Percentiles rank a stretch among this genome's conserved stretches.
phyloP scores from a whole-genome alignment of 106 monocot species.

The Acorus gramineus region DNA sequence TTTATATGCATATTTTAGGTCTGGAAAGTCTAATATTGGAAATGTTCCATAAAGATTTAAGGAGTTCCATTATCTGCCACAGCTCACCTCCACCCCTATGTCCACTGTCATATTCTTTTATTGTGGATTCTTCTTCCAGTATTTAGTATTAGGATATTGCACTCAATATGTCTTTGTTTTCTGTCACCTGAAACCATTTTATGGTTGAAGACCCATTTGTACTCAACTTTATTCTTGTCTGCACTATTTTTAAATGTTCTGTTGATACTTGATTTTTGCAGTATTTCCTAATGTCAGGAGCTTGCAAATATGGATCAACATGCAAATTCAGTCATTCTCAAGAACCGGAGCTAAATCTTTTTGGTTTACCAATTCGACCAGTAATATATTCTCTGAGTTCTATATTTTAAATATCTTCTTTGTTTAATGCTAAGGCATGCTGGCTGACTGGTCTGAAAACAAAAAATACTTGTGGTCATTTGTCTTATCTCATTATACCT shows the following conservation, averaged over 20 bases:
- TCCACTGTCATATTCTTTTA: too few relatives aligned
- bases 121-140: too few relatives aligned
- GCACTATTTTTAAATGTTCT: background rate
- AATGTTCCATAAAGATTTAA: too few relatives aligned
- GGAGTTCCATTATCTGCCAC: too few relatives aligned
- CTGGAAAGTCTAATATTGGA: too few relatives aligned
- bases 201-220: too few relatives aligned
- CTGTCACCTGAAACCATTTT: too few relatives aligned
- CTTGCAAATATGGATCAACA: constrained; percentile 12
- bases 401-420: too few relatives aligned
- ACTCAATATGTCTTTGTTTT: background rate
- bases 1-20: too few relatives aligned
- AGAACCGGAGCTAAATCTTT: constrained; percentile 9
- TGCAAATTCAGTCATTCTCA: constrained; percentile 4
- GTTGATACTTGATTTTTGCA: constrained; percentile 5
- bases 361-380: constrained; percentile 17
- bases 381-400: background rate
- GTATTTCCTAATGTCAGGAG: constrained; percentile 8
- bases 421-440: too few relatives aligned
- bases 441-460: background rate
- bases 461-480: background rate
- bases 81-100: too few relatives aligned
- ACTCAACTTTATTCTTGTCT: background rate
- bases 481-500: background rate
- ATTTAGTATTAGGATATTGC: background rate